Percentiles rank a stretch among this genome's conserved stretches.
Evolutionary conservation across 2,329 filamentous ascomycete species (phyloP).

Genomic region (Aphanoascus verrucosus): DNA sequence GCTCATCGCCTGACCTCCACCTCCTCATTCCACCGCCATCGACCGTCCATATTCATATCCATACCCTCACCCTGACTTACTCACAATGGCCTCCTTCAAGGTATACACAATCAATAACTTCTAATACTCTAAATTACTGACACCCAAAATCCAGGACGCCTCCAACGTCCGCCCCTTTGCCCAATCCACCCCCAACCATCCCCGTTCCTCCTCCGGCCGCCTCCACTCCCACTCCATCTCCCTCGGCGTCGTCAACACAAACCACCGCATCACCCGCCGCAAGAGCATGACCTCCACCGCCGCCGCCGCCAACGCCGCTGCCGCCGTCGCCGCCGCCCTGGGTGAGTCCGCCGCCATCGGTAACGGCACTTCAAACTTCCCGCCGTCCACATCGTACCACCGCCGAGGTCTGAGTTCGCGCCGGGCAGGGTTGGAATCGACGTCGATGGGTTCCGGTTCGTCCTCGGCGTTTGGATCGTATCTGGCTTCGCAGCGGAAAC

Average conservation of each 20-base stretch:
- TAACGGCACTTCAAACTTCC: constrained; percentile 46
- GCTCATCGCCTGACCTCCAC: background rate
- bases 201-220: constrained; percentile 57
- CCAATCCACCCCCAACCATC: constrained; percentile 50
- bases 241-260: constrained; percentile 62
- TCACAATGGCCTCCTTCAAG: constrained; percentile 11
- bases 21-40: background rate
- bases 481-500: constrained; percentile 30
- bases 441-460: constrained; percentile 38
- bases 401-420: constrained; percentile 43
- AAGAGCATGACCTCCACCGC: constrained; percentile 78
- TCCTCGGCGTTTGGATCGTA: constrained; percentile 34
- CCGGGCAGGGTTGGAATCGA: constrained; percentile 50
- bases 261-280: constrained; percentile 77
- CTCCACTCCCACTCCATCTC: constrained; percentile 67
- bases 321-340: constrained; percentile 46
- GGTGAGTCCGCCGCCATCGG: constrained; percentile 48
- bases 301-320: constrained; percentile 61
- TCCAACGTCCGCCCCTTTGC: constrained; percentile 51
- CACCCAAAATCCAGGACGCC: no score
- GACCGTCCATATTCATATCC: background rate
- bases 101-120: background rate
- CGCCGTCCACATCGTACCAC: constrained; percentile 46
- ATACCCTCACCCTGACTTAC: background rate
- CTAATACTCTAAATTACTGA: background rate